Conservation (phyloP, 2,329 filamentous ascomycete species). For the Kalmusia sp. region DNA sequence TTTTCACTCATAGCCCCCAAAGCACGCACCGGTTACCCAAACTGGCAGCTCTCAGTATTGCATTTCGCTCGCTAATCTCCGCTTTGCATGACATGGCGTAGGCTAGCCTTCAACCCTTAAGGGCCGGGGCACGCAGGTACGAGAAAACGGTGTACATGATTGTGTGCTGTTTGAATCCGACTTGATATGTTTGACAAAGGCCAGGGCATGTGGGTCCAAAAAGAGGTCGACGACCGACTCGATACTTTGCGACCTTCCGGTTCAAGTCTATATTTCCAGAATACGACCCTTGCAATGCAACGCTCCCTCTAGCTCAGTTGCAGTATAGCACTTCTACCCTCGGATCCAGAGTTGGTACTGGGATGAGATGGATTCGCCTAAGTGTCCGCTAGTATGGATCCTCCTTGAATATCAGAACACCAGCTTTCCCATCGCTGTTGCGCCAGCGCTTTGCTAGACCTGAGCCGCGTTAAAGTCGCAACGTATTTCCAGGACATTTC, state of each 20-base stretch:
- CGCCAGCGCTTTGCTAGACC: too few species aligned
- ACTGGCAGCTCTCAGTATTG: neutral
- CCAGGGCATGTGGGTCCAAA: neutral
- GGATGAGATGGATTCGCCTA: neutral
- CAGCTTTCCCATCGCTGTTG: neutral
- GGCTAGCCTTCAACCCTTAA: too few species aligned
- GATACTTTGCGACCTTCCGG: neutral
- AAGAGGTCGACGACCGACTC: neutral
- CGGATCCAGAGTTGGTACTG: neutral
- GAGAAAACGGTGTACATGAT: neutral
- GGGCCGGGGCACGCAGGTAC: neutral
- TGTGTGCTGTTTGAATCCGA: neutral
- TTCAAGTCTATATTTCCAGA: neutral
- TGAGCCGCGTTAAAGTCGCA: too few species aligned
- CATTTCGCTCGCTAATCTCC: too few species aligned
- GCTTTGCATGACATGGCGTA: too few species aligned
- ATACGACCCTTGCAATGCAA: neutral
- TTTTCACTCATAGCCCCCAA: neutral
- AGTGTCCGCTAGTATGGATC: neutral
- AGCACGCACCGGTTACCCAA: neutral
- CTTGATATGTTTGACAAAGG: too few species aligned
- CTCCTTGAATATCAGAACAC: neutral
- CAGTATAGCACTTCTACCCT: neutral
- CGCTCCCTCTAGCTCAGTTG: neutral
- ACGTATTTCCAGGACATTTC: too few species aligned